Conservation (phyloP, 139 green algal genomes). For the Micromonas commoda region DNA sequence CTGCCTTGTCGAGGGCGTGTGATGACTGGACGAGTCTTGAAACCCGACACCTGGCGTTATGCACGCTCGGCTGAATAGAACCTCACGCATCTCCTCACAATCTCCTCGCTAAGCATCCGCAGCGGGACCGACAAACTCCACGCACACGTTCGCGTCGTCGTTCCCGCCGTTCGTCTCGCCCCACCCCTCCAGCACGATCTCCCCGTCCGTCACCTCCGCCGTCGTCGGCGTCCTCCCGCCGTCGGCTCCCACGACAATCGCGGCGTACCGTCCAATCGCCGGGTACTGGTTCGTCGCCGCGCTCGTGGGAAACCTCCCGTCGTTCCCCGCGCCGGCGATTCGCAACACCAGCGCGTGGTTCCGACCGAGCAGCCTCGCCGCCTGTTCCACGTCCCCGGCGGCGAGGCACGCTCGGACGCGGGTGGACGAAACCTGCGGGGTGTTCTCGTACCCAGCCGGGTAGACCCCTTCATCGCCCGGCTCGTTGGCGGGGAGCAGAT, state of each 20-base stretch:
- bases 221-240: background rate
- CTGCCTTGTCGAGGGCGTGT: no score
- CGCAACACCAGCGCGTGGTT: background rate
- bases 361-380: background rate
- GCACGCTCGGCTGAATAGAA: no score
- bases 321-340: background rate
- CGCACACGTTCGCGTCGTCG: no score
- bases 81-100: no score
- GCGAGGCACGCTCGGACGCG: background rate
- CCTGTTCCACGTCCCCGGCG: background rate
- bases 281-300: background rate
- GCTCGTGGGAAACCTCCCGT: background rate
- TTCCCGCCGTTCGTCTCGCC: no score
- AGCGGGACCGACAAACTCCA: no score
- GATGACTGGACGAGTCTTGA: no score
- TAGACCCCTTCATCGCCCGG: background rate
- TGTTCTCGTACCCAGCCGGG: background rate
- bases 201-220: background rate
- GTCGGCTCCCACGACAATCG: background rate
- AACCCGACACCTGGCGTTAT: no score
- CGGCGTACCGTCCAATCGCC: background rate
- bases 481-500: conserved; percentile 20
- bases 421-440: conserved; percentile 12
- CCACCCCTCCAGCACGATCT: background rate
- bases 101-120: no score